Evolutionary conservation across 1,139 yeast genomes (phyloP).

Genomic region (Saccharomyces pastorianus): DNA sequence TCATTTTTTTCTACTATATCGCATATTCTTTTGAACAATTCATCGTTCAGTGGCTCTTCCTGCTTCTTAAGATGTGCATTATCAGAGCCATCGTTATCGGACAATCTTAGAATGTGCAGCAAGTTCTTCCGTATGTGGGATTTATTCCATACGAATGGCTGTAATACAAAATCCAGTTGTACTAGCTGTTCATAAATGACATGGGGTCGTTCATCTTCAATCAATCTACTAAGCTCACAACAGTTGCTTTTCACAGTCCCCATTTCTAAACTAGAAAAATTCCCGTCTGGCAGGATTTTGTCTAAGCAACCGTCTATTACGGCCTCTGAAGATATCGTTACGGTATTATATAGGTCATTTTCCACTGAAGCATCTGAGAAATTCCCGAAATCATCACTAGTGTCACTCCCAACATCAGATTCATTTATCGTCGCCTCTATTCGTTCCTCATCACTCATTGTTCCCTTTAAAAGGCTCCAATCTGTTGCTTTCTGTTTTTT

Average conservation of each 20-base stretch:
- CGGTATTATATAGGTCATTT: conserved; percentile 1
- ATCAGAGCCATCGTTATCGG: conserved; percentile 7
- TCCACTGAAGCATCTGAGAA: conserved; percentile 30
- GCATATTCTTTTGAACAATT: conserved; percentile 13
- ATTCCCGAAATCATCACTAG: conserved; percentile 26
- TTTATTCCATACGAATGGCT: conserved; percentile 25
- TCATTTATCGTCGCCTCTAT: background rate
- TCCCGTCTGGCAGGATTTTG: conserved; percentile 3
- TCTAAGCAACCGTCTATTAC: conserved; percentile 2
- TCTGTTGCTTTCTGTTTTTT: background rate
- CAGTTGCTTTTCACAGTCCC: background rate
- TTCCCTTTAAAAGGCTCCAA: background rate
- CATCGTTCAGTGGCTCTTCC: conserved; percentile 15
- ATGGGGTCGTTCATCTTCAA: conserved; percentile 23
- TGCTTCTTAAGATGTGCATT: conserved; percentile 4
- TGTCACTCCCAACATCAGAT: conserved; percentile 13
- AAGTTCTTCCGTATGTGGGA: conserved; percentile 21
- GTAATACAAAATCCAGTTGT: conserved; percentile 15
- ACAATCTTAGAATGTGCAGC: conserved; percentile 22
- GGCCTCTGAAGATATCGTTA: background rate
- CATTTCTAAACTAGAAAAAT: background rate
- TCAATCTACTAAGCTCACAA: conserved; percentile 12
- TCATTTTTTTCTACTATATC: conserved; percentile 7
- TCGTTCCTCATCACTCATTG: background rate
- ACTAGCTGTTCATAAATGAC: conserved; percentile 28